These are phyloP conservation scores for Umbilicus rupestris DNA, from an alignment of 164 flowering plant genomes.

Conservation along the genomic window DNA sequence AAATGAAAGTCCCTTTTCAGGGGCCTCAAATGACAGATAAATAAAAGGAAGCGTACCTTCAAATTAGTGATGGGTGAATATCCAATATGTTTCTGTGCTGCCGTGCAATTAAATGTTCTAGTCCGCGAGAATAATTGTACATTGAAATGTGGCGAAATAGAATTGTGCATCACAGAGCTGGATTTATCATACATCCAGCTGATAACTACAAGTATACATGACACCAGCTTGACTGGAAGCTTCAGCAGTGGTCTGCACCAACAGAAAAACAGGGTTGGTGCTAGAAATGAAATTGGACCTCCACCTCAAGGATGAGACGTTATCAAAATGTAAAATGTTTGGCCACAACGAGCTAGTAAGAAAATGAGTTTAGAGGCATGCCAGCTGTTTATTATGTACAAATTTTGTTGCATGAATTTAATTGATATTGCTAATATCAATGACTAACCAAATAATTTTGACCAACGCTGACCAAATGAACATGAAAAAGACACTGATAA, in stretches of 20 bases:
- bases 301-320: background rate
- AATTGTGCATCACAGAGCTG: slow-evolving; percentile 15
- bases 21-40: background rate
- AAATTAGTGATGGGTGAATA: slow-evolving; percentile 66
- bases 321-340: background rate
- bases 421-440: background rate
- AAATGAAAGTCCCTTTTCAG: background rate
- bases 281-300: no score
- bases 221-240: slow-evolving; percentile 38
- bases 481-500: background rate
- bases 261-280: background rate
- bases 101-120: slow-evolving; percentile 60
- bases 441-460: background rate
- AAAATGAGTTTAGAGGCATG: background rate
- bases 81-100: slow-evolving; percentile 52
- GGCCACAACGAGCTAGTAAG: background rate
- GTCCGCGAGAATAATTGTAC: slow-evolving; percentile 38
- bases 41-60: slow-evolving; percentile 31
- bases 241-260: slow-evolving; percentile 1
- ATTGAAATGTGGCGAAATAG: slow-evolving; percentile 20
- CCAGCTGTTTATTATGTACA: no score
- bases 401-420: no score
- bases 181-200: slow-evolving; percentile 33
- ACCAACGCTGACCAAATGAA: background rate
- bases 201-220: slow-evolving; percentile 23